phyloP scores from a whole-genome alignment of 768 basidiomycete species.

The Naematelia aurantialba region DNA sequence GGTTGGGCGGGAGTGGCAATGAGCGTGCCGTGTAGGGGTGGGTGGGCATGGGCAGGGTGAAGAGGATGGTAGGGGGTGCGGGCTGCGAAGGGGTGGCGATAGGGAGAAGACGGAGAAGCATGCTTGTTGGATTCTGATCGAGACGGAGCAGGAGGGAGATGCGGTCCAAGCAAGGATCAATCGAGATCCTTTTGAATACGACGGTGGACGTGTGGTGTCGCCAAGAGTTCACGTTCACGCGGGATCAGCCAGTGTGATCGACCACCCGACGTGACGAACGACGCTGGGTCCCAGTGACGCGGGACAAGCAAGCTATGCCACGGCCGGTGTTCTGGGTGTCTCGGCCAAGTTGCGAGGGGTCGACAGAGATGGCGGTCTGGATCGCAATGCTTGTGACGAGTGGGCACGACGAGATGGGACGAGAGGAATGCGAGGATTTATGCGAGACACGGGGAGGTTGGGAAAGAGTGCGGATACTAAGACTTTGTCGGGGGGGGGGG shows the following conservation, averaged over 20 bases:
- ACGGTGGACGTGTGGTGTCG: background rate
- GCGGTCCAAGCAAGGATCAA: background rate
- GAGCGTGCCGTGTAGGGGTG: constrained; percentile 44
- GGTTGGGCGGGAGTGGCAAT: constrained; percentile 47
- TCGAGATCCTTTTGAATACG: no score
- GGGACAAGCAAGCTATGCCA: no score
- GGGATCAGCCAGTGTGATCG: background rate
- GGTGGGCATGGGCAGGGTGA: constrained; percentile 47
- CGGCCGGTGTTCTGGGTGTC: background rate
- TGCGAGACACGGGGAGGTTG: background rate
- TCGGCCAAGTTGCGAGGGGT: background rate
- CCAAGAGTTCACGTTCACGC: background rate
- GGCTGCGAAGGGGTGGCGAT: constrained; percentile 36
- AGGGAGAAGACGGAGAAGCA: constrained; percentile 51
- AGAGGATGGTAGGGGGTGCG: constrained; percentile 51
- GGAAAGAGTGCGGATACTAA: no score
- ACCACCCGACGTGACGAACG: no score
- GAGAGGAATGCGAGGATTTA: background rate
- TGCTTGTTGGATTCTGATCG: constrained; percentile 13
- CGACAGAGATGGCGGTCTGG: background rate
- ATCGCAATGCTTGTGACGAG: background rate
- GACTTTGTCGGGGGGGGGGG: no score
- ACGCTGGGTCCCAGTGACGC: background rate
- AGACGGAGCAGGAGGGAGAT: background rate
- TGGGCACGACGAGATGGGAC: background rate